Conservation (phyloP, 306 rosid genomes). For the Lathyrus oleraceus region DNA sequence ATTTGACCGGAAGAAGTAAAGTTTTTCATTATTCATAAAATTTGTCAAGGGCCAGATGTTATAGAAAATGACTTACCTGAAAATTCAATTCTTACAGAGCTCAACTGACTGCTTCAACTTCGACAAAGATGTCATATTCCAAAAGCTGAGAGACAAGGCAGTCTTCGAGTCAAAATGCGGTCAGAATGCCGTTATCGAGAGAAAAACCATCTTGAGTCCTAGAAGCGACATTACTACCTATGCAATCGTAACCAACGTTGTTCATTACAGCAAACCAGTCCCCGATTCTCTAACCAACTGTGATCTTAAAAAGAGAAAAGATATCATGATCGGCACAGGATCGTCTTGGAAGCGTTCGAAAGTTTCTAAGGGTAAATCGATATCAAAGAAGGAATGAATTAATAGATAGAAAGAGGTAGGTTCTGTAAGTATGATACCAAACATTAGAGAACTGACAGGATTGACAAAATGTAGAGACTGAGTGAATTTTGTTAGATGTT, state of each 20-base stretch:
- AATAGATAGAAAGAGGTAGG: constrained; percentile 35
- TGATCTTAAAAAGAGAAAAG: constrained; percentile 50
- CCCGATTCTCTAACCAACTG: constrained; percentile 59
- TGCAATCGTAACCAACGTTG: constrained; percentile 75
- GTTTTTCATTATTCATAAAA: constrained; percentile 10
- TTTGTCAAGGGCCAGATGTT: neutral
- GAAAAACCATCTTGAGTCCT: constrained; percentile 52
- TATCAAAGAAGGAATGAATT: constrained; percentile 38
- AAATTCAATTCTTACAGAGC: constrained; percentile 48
- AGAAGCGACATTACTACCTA: constrained; percentile 60
- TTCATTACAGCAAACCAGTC: constrained; percentile 49
- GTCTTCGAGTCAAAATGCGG: constrained; percentile 68
- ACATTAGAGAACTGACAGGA: constrained; percentile 34
- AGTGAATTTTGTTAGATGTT: constrained; percentile 91
- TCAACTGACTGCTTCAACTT: constrained; percentile 58
- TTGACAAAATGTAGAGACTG: constrained; percentile 47
- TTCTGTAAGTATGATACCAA: constrained; percentile 44
- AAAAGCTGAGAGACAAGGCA: constrained; percentile 72
- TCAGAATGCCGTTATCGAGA: constrained; percentile 69
- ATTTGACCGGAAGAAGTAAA: neutral
- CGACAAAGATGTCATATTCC: constrained; percentile 64
- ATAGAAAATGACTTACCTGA: neutral
- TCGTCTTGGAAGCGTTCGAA: constrained; percentile 80
- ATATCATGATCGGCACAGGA: constrained; percentile 44
- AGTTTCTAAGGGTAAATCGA: constrained; percentile 54